phyloP scores from a whole-genome alignment of 2,329 filamentous ascomycete genomes.

The Colletotrichum spaethianum region DNA sequence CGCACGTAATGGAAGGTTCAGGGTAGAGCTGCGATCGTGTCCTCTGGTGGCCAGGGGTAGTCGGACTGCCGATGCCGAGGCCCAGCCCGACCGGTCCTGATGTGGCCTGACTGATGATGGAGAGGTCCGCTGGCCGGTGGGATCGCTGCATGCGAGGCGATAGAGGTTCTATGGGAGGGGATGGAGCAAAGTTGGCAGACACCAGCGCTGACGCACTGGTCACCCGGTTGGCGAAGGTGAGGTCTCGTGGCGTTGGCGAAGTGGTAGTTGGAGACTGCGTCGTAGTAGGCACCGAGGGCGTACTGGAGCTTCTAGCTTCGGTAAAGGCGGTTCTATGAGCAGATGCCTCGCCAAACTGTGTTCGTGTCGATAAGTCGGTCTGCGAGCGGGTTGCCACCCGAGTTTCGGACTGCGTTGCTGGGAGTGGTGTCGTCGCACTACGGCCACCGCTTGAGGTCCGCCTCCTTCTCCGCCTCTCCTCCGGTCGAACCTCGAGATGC shows the following conservation, averaged over 20 bases:
- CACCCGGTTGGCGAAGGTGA: slow-evolving; percentile 56
- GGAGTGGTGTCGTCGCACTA: slow-evolving; percentile 65
- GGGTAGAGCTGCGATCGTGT: slow-evolving; percentile 67
- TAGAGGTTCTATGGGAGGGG: slow-evolving; percentile 38
- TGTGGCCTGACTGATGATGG: slow-evolving; percentile 53
- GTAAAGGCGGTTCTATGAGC: slow-evolving; percentile 56
- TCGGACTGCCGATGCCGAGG: slow-evolving; percentile 51
- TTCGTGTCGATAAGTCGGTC: slow-evolving; percentile 70
- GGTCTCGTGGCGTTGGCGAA: slow-evolving; percentile 46
- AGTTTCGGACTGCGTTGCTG: slow-evolving; percentile 57
- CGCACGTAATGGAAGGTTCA: slow-evolving; percentile 83
- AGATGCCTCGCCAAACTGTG: slow-evolving; percentile 56
- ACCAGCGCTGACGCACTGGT: slow-evolving; percentile 42
- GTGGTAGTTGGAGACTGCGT: slow-evolving; percentile 41
- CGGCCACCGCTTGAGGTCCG: slow-evolving; percentile 69
- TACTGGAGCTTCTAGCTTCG: slow-evolving; percentile 60
- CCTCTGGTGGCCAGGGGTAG: slow-evolving; percentile 55
- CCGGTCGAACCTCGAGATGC: slow-evolving; percentile 65
- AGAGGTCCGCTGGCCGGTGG: slow-evolving; percentile 57
- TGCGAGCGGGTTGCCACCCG: slow-evolving; percentile 73
- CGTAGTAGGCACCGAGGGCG: slow-evolving; percentile 49
- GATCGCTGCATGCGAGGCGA: slow-evolving; percentile 42
- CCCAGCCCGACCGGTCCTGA: slow-evolving; percentile 47
- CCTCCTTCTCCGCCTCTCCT: slow-evolving; percentile 60
- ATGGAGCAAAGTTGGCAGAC: slow-evolving; percentile 40